Conservation (phyloP, 805 yeast species). For the Nakazawaea anatomiae region DNA sequence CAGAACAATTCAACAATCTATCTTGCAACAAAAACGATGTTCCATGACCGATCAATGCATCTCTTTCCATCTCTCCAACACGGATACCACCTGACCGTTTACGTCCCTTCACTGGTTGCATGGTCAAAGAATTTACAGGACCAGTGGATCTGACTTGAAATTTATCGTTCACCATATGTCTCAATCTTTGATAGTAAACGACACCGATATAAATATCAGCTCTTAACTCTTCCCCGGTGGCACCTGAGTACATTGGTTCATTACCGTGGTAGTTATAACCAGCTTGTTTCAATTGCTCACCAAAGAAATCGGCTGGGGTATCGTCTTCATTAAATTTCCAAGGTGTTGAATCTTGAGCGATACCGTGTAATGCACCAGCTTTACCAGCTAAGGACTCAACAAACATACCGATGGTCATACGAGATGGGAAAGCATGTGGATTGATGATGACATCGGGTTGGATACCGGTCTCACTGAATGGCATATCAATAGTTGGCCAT, state of each 20-base stretch:
- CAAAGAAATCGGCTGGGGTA: slow-evolving; percentile 96
- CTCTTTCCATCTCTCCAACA: slow-evolving; percentile 99
- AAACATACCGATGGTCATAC: slow-evolving; percentile 99
- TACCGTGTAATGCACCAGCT: slow-evolving; percentile 96
- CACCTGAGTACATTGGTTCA: slow-evolving; percentile 98
- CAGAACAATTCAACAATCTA: slow-evolving; percentile 90
- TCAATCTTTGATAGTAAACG: slow-evolving; percentile 94
- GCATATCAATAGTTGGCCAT: slow-evolving; percentile 97
- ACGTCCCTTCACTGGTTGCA: slow-evolving; percentile 99
- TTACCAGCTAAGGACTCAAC: slow-evolving; percentile 98
- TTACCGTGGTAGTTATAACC: slow-evolving; percentile 98
- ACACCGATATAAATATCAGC: slow-evolving; percentile 96
- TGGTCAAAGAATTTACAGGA: slow-evolving; percentile 92
- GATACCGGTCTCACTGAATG: slow-evolving; percentile 92
- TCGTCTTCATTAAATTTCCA: slow-evolving; percentile 89
- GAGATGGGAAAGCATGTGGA: slow-evolving; percentile 99
- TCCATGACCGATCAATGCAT: slow-evolving; percentile 98
- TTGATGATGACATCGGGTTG: slow-evolving; percentile 97
- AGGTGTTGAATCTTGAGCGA: slow-evolving; percentile 96
- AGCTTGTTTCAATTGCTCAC: slow-evolving; percentile 80
- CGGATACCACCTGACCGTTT: slow-evolving; percentile 99
- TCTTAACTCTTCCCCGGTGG: slow-evolving; percentile 94
- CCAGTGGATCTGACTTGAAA: slow-evolving; percentile 99
- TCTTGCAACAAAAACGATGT: slow-evolving; percentile 93
- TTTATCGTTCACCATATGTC: slow-evolving; percentile 99